Conservation (phyloP, 2,329 filamentous ascomycete species). For the Hortaea werneckii region DNA sequence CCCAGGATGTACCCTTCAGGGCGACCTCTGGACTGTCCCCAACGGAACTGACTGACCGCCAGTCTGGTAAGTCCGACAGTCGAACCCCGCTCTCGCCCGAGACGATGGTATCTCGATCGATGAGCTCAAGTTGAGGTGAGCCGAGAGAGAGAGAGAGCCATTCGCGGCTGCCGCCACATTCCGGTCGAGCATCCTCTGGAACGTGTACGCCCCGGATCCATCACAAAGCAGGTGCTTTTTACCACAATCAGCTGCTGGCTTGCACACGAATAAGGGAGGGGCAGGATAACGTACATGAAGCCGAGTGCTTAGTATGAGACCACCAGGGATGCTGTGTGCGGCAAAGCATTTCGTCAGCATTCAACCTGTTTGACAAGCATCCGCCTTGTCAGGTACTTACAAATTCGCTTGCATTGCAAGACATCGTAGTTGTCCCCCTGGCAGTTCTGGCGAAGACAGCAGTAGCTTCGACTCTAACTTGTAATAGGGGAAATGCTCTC, state of each 20-base stretch:
- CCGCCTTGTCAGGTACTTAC: too few species aligned
- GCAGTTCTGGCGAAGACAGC: slow-evolving; percentile 4
- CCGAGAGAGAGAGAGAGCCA: not conserved
- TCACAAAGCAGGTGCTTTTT: slow-evolving; percentile 3
- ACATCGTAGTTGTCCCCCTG: not conserved
- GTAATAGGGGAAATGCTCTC: slow-evolving; percentile 1
- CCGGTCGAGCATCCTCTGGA: not conserved
- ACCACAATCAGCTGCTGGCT: not conserved
- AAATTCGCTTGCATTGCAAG: not conserved
- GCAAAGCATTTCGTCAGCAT: not conserved
- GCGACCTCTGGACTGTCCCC: not conserved
- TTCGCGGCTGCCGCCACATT: not conserved
- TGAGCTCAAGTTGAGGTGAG: not conserved
- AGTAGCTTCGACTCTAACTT: slow-evolving; percentile 14
- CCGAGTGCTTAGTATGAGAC: not conserved
- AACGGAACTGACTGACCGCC: not conserved
- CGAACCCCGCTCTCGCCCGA: not conserved
- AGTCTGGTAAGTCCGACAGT: not conserved
- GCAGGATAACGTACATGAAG: not conserved
- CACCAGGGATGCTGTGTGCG: not conserved
- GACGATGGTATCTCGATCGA: not conserved
- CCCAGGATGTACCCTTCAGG: not conserved
- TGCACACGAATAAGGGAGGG: too few species aligned
- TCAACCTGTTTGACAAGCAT: not conserved
- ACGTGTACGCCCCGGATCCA: slow-evolving; percentile 1